Evolutionary conservation across 169 alveolate genomes (phyloP), one percentile per base, ranked within the genome.

Genomic region (Cryptosporidium viatorum): DNA sequence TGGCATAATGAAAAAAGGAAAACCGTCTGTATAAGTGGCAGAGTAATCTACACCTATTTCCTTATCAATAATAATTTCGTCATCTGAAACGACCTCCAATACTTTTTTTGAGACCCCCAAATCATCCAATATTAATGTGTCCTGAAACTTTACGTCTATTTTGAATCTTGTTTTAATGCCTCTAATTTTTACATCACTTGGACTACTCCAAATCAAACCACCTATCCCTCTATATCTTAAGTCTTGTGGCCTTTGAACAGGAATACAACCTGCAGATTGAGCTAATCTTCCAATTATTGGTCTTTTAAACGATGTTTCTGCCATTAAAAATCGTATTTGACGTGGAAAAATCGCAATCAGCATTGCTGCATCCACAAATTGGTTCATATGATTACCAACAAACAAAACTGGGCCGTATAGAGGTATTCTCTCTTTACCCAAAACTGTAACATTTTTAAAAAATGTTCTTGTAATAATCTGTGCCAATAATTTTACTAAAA

Each of bases 381-480:
- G 98, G 91, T 96, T 96, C 94, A 95, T 96, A 87, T 96, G 98
- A 84, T 96, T 96, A 8, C 98, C 97, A 43, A 96, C 98, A 85
- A 96, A 94, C 48, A 96, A 94, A 26, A 86, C 91, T 62, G 74
- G 92, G n/a, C 73, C 75, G 48, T 86, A 86, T 39, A 96, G 94
- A 7, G 98, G 98, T 8, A 96, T 95, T 50, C 97, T 93, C 89
- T 96, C 98, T 35, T 93, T 96, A 65, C 95, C 93, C 35, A 96
- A 93, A 43, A 96, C 93, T 31, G 95, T 95, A 70, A 95, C 96
- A 67, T 94, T 93, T 80, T 91, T 94, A 91, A 95, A 95, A 73
- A 94, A 93, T 29, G 96, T 80, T 65, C 75, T 80, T 7, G 75
- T 80, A 26, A 80, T 65, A 3, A 80, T 80, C 39, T 80, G 89